Evolutionary conservation across 2,329 filamentous ascomycete species (phyloP).

Genomic region (Drechslerella stenobrocha): DNA sequence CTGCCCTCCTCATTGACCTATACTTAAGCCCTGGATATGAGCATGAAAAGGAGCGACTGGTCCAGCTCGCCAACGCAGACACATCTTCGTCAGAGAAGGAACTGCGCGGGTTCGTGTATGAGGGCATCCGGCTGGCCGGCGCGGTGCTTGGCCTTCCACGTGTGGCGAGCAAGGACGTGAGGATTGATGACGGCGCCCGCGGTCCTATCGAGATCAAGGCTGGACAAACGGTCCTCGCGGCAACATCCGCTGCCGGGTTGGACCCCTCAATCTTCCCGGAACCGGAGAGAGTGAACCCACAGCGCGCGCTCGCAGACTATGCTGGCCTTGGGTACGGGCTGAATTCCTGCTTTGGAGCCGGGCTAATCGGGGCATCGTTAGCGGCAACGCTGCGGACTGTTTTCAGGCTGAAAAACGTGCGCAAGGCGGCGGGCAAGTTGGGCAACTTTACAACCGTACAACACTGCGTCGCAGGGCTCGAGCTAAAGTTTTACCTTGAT

Average conservation of each 20-base stretch:
- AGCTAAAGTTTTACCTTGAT: conserved; percentile 60
- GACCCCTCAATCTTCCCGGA: conserved; percentile 57
- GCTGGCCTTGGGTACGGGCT: conserved; percentile 56
- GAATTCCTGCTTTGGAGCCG: conserved; percentile 57
- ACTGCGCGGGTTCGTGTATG: conserved; percentile 62
- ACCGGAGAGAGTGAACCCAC: conserved; percentile 58
- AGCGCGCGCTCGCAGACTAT: conserved; percentile 57
- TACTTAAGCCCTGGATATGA: conserved; percentile 61
- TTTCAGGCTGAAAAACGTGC: conserved; percentile 58
- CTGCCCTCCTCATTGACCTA: conserved; percentile 61
- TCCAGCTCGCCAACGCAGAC: conserved; percentile 59
- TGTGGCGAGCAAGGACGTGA: conserved; percentile 58
- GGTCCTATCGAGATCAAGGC: conserved; percentile 59
- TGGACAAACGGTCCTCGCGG: conserved; percentile 57
- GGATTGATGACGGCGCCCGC: conserved; percentile 58
- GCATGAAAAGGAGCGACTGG: conserved; percentile 60
- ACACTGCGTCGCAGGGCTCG: conserved; percentile 59
- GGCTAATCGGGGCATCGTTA: conserved; percentile 56
- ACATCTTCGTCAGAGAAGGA: conserved; percentile 58
- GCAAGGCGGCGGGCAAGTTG: conserved; percentile 55
- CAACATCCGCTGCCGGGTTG: conserved; percentile 58
- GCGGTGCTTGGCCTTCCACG: conserved; percentile 62
- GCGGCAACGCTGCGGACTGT: conserved; percentile 58
- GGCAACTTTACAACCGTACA: conserved; percentile 58
- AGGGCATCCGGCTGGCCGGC: conserved; percentile 62